A percentile compares a stretch with the other conserved stretches of the same genome.
phyloP scores from a whole-genome alignment of 305 asterid genomes.

The Fraxinus albicans region DNA sequence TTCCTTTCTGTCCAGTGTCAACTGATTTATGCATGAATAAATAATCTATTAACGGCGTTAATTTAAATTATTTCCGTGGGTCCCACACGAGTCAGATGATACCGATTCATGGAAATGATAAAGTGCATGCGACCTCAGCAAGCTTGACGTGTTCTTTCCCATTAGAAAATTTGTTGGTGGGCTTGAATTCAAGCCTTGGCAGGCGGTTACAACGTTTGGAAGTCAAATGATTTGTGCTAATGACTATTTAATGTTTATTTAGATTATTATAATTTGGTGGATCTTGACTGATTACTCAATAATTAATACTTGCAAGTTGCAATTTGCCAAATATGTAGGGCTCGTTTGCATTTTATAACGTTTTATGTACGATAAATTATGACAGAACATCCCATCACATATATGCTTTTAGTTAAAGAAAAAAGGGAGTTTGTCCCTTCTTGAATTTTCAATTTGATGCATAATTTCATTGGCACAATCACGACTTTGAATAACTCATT shows the following conservation, averaged over 20 bases:
- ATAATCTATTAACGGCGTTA: background rate
- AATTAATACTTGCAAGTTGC: too few species aligned
- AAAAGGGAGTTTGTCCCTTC: too few species aligned
- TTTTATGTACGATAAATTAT: too few species aligned
- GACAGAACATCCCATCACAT: too few species aligned
- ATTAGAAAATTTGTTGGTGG: background rate
- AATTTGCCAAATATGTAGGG: too few species aligned
- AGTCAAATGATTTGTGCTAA: constrained; percentile 1
- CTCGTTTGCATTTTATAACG: too few species aligned
- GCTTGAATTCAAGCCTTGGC: background rate
- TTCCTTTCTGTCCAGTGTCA: background rate
- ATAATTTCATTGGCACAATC: too few species aligned
- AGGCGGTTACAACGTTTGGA: background rate
- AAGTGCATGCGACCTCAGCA: background rate
- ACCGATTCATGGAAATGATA: background rate
- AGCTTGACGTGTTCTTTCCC: background rate
- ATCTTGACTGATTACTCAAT: too few species aligned
- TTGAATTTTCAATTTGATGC: too few species aligned
- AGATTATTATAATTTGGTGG: too few species aligned
- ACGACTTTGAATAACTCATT: too few species aligned
- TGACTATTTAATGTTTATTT: background rate
- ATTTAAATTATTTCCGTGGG: background rate
- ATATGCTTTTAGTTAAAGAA: too few species aligned
- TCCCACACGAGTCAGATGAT: background rate
- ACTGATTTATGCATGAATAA: background rate